Evolutionary conservation across 768 basidiomycete species (phyloP).

Genomic region (Butyriboletus loyo): DNA sequence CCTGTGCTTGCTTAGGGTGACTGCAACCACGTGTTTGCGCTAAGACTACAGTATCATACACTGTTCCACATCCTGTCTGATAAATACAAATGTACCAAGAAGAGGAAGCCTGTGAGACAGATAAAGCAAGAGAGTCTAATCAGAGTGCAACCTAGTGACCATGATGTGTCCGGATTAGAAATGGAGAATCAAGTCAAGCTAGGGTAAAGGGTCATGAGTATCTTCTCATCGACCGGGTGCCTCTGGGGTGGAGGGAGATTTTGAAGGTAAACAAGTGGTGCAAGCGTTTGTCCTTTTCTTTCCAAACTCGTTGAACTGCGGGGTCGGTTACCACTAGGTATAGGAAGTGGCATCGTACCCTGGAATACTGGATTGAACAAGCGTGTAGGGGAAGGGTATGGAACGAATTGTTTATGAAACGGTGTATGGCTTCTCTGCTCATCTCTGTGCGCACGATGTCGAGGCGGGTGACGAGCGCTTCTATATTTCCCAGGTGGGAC

Average conservation of each 20-base stretch:
- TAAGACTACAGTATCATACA: slow-evolving; percentile 20
- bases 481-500: slow-evolving; percentile 62
- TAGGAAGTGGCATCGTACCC: not conserved
- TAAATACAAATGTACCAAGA: slow-evolving; percentile 26
- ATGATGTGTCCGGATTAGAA: slow-evolving; percentile 10
- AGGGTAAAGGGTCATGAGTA: slow-evolving; percentile 56
- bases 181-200: slow-evolving; percentile 26
- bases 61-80: slow-evolving; percentile 19
- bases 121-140: slow-evolving; percentile 9
- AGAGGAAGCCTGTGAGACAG: slow-evolving; percentile 5
- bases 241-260: slow-evolving; percentile 58
- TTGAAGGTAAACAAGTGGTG: slow-evolving; percentile 63
- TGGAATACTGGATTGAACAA: slow-evolving; percentile 8
- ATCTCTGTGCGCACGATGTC: slow-evolving; percentile 33
- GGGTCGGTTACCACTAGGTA: not conserved
- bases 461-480: slow-evolving; percentile 59
- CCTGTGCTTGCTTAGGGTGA: not conserved
- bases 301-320: slow-evolving; percentile 7
- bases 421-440: slow-evolving; percentile 16
- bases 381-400: slow-evolving; percentile 32
- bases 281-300: slow-evolving; percentile 38
- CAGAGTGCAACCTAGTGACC: slow-evolving; percentile 9
- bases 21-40: not conserved
- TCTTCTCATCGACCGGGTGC: slow-evolving; percentile 69
- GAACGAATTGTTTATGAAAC: slow-evolving; percentile 26